Evolutionary conservation across 2,329 filamentous ascomycete species (phyloP).

Genomic region (Monilinia laxa): DNA sequence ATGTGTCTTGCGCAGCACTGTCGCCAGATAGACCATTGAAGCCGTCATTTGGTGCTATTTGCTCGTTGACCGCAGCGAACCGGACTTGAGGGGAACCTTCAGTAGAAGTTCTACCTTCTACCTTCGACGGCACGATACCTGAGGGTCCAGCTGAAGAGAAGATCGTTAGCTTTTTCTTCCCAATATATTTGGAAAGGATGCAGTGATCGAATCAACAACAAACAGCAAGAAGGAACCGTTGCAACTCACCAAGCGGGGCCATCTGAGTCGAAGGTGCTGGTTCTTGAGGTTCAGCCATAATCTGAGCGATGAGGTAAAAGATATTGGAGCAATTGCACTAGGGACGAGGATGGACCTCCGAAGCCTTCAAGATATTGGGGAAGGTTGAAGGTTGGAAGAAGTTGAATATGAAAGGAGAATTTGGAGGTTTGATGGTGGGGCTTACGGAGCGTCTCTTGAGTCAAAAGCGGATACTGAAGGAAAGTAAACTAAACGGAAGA

Average conservation of each 20-base stretch:
- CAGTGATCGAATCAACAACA: constrained; percentile 25
- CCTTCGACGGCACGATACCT: constrained; percentile 18
- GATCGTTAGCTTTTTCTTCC: constrained; percentile 3
- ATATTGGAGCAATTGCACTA: constrained; percentile 21
- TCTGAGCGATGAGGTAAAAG: constrained; percentile 18
- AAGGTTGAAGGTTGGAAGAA: constrained; percentile 16
- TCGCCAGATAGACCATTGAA: constrained; percentile 34
- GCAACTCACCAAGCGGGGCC: constrained; percentile 33
- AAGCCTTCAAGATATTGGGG: constrained; percentile 21
- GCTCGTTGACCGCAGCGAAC: constrained; percentile 69
- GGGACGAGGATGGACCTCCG: constrained; percentile 23
- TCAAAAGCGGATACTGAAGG: constrained; percentile 18
- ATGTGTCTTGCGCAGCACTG: constrained; percentile 30
- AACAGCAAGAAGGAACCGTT: constrained; percentile 29
- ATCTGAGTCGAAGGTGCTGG: constrained; percentile 22
- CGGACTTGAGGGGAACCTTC: constrained; percentile 56
- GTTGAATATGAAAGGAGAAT: constrained; percentile 24
- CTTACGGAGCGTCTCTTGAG: constrained; percentile 22
- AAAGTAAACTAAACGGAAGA: constrained; percentile 16
- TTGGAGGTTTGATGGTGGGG: constrained; percentile 27
- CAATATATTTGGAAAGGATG: constrained; percentile 10
- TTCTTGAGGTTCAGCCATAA: constrained; percentile 31
- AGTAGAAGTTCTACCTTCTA: constrained; percentile 27
- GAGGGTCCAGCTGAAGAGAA: background rate
- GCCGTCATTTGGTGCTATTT: constrained; percentile 57